Evolutionary conservation across 257 asterid species (phyloP), one percentile per base, ranked within the genome.

Genomic region (Solanum neorickii): DNA sequence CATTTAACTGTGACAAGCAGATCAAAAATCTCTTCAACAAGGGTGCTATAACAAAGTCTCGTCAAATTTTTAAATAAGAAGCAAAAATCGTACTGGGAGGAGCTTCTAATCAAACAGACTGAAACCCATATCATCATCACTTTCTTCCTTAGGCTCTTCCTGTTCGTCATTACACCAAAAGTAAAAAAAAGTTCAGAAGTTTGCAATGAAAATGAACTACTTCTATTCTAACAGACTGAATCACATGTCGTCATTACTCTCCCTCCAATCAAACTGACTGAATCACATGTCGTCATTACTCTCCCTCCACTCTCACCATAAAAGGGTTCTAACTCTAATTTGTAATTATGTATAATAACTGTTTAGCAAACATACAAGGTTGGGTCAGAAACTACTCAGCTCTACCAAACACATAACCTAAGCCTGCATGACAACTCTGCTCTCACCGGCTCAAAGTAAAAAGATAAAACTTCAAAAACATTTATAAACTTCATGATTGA

Each of bases 121-220:
- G 87, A 93, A 92, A 3, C 93, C 93, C 94, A 91, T 90, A 42
- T 93, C 94, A 0, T 93, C 94, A 7, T 93, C 94, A 42, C 93
- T 91, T 87, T 92, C 95, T 60, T 93, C 95, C 87, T 92, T 93
- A 5, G 90, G 83, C 87, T 93, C 95, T 89, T 92, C 94, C 95
- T 93, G 92, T 39, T 37, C 5, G 16, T 29, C 68, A 18, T 52
- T 76, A 18, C 20, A 5, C 44, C 33, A 80, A 12, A 78, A 21
- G 21, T 23, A 69, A 29, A 80, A 68, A 80, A 27, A 27, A 78
- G 27, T 23, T 44, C 11, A 44, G 59, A 47, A 4, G 5, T 70
- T 49, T 3, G 25, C 11, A 41, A 25, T 41, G 18, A 75, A 35
- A 80, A 52, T 46, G 23, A 44, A 44, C 41, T 25, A 12, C 37